Conservation (phyloP, 768 basidiomycete species). For the Filobasidium floriforme region DNA sequence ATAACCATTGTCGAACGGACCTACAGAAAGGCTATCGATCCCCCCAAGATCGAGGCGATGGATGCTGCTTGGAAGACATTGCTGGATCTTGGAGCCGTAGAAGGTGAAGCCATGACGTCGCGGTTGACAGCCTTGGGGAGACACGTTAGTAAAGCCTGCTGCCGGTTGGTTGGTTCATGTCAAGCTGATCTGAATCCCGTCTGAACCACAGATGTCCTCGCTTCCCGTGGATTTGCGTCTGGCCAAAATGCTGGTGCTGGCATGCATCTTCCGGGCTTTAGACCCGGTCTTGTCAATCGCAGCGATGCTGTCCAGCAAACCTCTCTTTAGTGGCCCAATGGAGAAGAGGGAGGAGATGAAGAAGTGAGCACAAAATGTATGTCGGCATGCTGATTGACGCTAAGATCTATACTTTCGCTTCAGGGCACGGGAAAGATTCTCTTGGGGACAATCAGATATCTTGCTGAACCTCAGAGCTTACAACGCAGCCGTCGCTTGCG, state of each 20-base stretch:
- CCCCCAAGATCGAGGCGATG: slow-evolving; percentile 67
- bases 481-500: slow-evolving; percentile 47
- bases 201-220: slow-evolving; percentile 53
- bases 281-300: slow-evolving; percentile 73
- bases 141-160: slow-evolving; percentile 53
- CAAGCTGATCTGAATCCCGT: slow-evolving; percentile 14
- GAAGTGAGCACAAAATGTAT: slow-evolving; percentile 49
- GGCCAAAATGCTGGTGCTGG: slow-evolving; percentile 88
- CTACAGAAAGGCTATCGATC: slow-evolving; percentile 64
- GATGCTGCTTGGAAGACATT: slow-evolving; percentile 67
- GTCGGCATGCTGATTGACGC: neutral
- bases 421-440: slow-evolving; percentile 68
- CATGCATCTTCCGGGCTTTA: slow-evolving; percentile 71
- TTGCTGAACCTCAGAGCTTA: slow-evolving; percentile 75
- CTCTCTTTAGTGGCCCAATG: slow-evolving; percentile 71
- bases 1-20: neutral
- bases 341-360: slow-evolving; percentile 75
- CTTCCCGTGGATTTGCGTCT: slow-evolving; percentile 82
- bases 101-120: slow-evolving; percentile 48
- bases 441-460: slow-evolving; percentile 68
- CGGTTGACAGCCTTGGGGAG: slow-evolving; percentile 71
- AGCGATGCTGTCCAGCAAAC: slow-evolving; percentile 76
- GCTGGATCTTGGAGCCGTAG: slow-evolving; percentile 69
- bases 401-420: neutral
- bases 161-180: neutral